Evolutionary conservation across 768 basidiomycete genomes (phyloP).

Genomic region (Mycena haematopus): DNA sequence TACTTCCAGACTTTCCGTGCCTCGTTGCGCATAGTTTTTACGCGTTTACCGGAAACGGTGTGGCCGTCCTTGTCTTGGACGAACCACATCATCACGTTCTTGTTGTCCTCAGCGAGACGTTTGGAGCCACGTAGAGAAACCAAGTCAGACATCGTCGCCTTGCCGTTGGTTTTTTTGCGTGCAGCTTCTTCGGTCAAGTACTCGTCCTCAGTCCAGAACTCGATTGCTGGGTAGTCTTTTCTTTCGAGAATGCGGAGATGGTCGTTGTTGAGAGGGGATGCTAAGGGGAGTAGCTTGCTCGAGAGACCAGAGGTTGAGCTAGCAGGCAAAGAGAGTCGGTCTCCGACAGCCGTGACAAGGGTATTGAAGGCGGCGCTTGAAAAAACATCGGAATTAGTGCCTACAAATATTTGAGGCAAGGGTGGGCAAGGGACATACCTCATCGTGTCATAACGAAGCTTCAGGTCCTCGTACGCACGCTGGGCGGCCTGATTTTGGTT

Average conservation of each 20-base stretch:
- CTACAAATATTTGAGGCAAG: no score
- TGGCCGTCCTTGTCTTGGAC: background rate
- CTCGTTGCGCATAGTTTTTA: background rate
- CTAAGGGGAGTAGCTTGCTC: no score
- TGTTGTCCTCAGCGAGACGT: constrained; percentile 6
- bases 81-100: constrained; percentile 16
- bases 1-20: constrained; percentile 3
- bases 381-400: no score
- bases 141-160: background rate
- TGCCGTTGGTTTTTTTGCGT: background rate
- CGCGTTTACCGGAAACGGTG: background rate
- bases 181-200: background rate
- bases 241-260: background rate
- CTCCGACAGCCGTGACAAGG: no score
- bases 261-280: no score
- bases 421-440: no score
- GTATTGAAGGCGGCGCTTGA: no score
- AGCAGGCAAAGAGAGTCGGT: no score
- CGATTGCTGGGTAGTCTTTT: background rate
- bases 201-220: constrained; percentile 5
- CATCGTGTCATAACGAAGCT: no score
- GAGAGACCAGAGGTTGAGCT: no score
- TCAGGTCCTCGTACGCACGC: no score
- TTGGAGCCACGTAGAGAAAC: background rate
- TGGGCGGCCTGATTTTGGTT: no score